Evolutionary conservation across 1,284 basidiomycete genomes (phyloP), one percentile per base, ranked within the genome.

Genomic region (Cryptococcus sp.): DNA sequence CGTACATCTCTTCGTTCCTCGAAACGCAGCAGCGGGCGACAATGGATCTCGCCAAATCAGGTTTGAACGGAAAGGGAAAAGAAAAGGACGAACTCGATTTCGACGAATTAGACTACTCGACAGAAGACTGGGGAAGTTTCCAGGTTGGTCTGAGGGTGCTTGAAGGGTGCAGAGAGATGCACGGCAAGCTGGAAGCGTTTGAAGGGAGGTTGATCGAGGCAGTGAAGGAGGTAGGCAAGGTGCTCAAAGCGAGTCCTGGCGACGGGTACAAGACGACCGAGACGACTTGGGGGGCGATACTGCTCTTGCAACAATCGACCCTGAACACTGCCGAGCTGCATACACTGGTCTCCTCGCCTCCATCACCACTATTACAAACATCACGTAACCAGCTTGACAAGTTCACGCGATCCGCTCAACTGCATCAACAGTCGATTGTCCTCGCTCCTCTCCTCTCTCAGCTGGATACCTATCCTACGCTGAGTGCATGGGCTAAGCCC

Each of bases 61-160:
- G 51, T 20, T 17, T 46, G 43, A 50, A 48, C 26, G 47, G 25
- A 11, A 48, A 34, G 39, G 45, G 26, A 37, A 48, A 38, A 15
- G 59, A 55, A 19, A 48, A 45, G 46, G 71, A 72, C 56, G 69
- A 74, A 47, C 62, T 74, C 19, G 70, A 76, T 53, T 68, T 74
- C 52, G 70, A 73, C 16, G 71, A 73, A 56, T 55, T 76, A 60
- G 92, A 96, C 76, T 95, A 95, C 69, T 87, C 88, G 2, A 80
- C 86, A 3, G 86, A 91, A 56, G 92, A 97, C 74, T 93, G 91
- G 89, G 82, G 84, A 3, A 83, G 86, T 25, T 92, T 96, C 61
- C 93, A 95, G 73, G 78, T 85, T 10, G 85, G 86, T 1, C 76
- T 96, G n/a, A 89, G 91, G 69, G 81, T 94, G 20, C 83, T 97